These are phyloP conservation scores for Linum usitatissimum DNA, from an alignment of 345 rosid species.

Conservation along the genomic window DNA sequence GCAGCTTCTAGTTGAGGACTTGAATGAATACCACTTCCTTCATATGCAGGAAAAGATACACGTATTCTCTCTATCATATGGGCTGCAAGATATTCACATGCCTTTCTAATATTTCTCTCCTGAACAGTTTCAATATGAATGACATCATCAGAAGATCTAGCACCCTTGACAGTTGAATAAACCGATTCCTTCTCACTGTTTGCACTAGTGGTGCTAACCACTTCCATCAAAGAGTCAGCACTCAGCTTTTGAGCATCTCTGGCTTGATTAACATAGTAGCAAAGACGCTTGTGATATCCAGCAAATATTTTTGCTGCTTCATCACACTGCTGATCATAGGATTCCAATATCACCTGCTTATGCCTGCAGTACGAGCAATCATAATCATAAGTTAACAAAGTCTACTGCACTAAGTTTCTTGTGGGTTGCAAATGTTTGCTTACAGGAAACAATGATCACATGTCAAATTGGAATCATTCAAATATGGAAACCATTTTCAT, in stretches of 20 bases:
- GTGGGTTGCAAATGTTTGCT: background rate
- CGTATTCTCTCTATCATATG: slow-evolving; percentile 58
- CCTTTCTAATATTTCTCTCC: slow-evolving; percentile 71
- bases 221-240: slow-evolving; percentile 44
- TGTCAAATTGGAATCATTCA: too few species aligned
- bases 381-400: background rate
- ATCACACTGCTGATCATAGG: slow-evolving; percentile 87
- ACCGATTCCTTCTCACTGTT: slow-evolving; percentile 63
- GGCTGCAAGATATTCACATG: slow-evolving; percentile 71
- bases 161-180: slow-evolving; percentile 80
- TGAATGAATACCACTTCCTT: slow-evolving; percentile 74
- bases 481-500: too few species aligned
- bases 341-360: slow-evolving; percentile 73
- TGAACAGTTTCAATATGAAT: slow-evolving; percentile 70
- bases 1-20: slow-evolving; percentile 65
- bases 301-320: slow-evolving; percentile 85
- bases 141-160: slow-evolving; percentile 63
- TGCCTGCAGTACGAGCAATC: slow-evolving; percentile 39
- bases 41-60: slow-evolving; percentile 75
- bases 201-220: slow-evolving; percentile 33
- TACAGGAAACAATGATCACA: too few species aligned
- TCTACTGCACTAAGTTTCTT: background rate
- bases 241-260: slow-evolving; percentile 63
- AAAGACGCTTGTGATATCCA: slow-evolving; percentile 76
- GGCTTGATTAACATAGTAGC: slow-evolving; percentile 69